These are phyloP conservation scores for Chytridium lagenaria DNA, from an alignment of 371 early-diverging fungal species.

Conservation along the genomic window DNA sequence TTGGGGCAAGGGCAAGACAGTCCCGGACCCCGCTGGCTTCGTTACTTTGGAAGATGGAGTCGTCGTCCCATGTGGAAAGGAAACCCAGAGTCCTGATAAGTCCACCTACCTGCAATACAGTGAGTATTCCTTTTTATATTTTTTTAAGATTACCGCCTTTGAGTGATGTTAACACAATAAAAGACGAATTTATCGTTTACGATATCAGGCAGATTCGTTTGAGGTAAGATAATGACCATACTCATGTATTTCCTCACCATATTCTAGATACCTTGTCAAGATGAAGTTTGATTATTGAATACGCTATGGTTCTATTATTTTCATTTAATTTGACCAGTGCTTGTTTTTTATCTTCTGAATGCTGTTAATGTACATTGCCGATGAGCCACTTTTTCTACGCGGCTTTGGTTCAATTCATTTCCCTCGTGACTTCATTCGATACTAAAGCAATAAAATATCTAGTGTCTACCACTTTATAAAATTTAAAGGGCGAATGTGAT, in stretches of 20 bases:
- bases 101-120: slow-evolving; percentile 41
- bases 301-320: not conserved
- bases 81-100: slow-evolving; percentile 33
- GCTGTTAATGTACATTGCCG: not conserved
- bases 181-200: slow-evolving; percentile 67
- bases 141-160: no score
- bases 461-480: no score
- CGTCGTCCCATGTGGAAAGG: slow-evolving; percentile 52
- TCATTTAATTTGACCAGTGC: not conserved
- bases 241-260: not conserved
- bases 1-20: slow-evolving; percentile 59
- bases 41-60: slow-evolving; percentile 42
- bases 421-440: no score
- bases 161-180: slow-evolving; percentile 22
- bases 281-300: slow-evolving; percentile 44
- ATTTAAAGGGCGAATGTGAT: no score
- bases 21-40: slow-evolving; percentile 57
- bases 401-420: no score
- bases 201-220: slow-evolving; percentile 62
- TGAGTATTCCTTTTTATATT: slow-evolving; percentile 20
- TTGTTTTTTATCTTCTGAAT: not conserved
- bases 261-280: slow-evolving; percentile 42
- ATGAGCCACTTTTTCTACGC: no score
- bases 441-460: no score
- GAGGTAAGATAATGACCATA: slow-evolving; percentile 44